These are phyloP conservation scores for Thelephora terrestris DNA, from an alignment of 1,284 basidiomycete species.

Conservation along the genomic window DNA sequence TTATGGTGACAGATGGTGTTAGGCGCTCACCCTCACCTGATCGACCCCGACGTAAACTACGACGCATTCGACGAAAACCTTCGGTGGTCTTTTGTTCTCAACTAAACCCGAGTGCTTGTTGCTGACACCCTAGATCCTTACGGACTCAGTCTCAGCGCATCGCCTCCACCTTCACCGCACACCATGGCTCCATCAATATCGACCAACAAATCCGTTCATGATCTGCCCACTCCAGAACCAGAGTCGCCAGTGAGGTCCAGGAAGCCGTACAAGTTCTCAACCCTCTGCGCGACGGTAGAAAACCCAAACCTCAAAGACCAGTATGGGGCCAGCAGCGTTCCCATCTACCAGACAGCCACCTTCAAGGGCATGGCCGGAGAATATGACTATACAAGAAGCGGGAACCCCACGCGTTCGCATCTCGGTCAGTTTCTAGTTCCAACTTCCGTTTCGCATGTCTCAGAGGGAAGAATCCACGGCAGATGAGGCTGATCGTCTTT, in stretches of 20 bases:
- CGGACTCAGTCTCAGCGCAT: no score
- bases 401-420: constrained; percentile 94
- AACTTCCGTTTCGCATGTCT: not conserved
- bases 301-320: constrained; percentile 83
- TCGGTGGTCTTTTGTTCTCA: no score
- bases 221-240: constrained; percentile 65
- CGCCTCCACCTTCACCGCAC: not conserved
- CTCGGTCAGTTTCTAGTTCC: constrained; percentile 52
- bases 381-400: constrained; percentile 93
- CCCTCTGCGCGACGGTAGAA: constrained; percentile 89
- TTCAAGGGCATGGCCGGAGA: constrained; percentile 92
- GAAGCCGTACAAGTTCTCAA: constrained; percentile 73
- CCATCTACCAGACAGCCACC: constrained; percentile 96
- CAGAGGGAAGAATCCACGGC: no score
- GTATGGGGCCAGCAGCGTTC: constrained; percentile 88
- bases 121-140: no score
- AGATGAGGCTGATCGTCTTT: constrained; percentile 1
- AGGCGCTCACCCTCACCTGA: not conserved
- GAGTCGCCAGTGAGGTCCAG: constrained; percentile 55
- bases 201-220: constrained; percentile 16
- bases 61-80: no score
- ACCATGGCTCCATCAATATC: not conserved
- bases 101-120: no score
- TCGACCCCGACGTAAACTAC: not conserved
- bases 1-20: not conserved